Evolutionary conservation across 2,329 filamentous ascomycete species (phyloP).

Genomic region (Arthroderma sp.): DNA sequence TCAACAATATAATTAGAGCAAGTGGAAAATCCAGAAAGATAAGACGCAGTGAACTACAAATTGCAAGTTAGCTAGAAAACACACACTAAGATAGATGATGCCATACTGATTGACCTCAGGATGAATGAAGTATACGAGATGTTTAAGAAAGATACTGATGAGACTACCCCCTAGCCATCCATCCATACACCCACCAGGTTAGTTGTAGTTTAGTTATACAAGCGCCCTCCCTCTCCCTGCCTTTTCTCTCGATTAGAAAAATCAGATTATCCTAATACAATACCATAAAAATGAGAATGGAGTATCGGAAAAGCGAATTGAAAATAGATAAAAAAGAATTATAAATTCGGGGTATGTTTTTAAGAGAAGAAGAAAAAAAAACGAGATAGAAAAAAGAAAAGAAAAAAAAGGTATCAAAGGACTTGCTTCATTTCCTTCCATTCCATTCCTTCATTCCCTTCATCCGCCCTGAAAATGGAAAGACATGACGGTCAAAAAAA

Average conservation of each 20-base stretch:
- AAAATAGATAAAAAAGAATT: neutral
- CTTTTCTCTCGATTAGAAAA: neutral
- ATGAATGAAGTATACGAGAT: too few species aligned
- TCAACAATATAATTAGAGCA: too few species aligned
- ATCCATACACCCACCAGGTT: neutral
- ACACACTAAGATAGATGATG: too few species aligned
- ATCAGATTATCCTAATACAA: neutral
- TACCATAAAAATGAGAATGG: neutral
- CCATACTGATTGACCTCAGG: too few species aligned
- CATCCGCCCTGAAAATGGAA: neutral
- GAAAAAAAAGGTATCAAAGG: slow-evolving; percentile 1
- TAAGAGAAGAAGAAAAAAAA: neutral
- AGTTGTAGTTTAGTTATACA: neutral
- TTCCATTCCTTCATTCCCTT: neutral
- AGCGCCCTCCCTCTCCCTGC: neutral
- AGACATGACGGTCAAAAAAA: neutral
- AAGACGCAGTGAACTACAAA: too few species aligned
- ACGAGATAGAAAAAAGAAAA: neutral
- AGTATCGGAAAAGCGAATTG: neutral
- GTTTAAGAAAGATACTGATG: too few species aligned
- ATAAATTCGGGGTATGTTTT: neutral
- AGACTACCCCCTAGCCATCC: too few species aligned
- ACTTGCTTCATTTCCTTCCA: neutral
- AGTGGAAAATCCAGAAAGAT: too few species aligned
- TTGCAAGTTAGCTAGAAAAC: too few species aligned